These are phyloP conservation scores for Yamadazyma atmosphaerica DNA, from an alignment of 1,139 yeast genomes.

Conservation along the genomic window DNA sequence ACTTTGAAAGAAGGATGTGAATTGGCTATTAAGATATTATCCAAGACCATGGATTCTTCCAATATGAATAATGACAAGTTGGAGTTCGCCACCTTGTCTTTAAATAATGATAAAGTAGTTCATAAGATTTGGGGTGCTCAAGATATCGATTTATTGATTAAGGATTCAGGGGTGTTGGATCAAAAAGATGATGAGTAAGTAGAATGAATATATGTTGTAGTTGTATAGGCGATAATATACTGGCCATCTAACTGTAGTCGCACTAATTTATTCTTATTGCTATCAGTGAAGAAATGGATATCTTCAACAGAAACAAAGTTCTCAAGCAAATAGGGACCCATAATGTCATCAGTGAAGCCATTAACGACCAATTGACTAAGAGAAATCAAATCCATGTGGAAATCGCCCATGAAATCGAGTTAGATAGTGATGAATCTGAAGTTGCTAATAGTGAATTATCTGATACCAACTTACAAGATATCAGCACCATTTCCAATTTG, in stretches of 20 bases:
- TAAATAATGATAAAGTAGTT: slow-evolving; percentile 56
- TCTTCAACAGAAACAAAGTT: slow-evolving; percentile 18
- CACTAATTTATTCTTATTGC: not conserved
- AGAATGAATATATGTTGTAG: slow-evolving; percentile 4
- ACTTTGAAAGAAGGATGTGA: slow-evolving; percentile 78
- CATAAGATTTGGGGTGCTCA: slow-evolving; percentile 78
- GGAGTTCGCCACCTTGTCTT: slow-evolving; percentile 74
- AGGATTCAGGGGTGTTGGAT: slow-evolving; percentile 68
- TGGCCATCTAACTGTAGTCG: not conserved
- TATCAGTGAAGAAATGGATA: slow-evolving; percentile 13
- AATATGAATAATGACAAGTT: slow-evolving; percentile 83
- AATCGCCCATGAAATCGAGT: slow-evolving; percentile 4
- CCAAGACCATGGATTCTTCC: slow-evolving; percentile 92
- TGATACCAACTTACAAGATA: slow-evolving; percentile 25
- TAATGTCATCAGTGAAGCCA: slow-evolving; percentile 9
- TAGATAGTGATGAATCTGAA: slow-evolving; percentile 1
- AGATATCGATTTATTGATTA: slow-evolving; percentile 74
- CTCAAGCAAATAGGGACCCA: slow-evolving; percentile 13
- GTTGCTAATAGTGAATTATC: not conserved
- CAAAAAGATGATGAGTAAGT: slow-evolving; percentile 30
- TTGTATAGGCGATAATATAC: not conserved
- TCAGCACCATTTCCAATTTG: slow-evolving; percentile 32
- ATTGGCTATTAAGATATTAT: slow-evolving; percentile 85
- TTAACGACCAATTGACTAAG: slow-evolving; percentile 1
- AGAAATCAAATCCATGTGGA: slow-evolving; percentile 4